These are phyloP conservation scores for Amphirosellinia nigrospora DNA, from an alignment of 495 filamentous ascomycete genomes.

Conservation along the genomic window DNA sequence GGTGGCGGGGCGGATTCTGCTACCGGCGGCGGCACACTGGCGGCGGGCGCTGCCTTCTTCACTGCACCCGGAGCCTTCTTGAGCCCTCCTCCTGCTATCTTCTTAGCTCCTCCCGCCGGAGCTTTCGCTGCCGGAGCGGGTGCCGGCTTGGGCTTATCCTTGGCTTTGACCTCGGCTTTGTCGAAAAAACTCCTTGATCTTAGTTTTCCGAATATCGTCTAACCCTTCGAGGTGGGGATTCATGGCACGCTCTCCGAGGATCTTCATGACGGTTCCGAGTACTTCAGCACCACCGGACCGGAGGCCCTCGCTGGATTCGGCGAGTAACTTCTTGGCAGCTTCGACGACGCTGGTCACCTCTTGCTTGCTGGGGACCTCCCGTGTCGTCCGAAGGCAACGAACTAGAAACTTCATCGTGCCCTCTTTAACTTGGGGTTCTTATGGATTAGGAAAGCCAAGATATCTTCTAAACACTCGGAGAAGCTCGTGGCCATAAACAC, in stretches of 20 bases:
- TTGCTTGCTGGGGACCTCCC: conserved; percentile 79
- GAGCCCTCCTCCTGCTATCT: conserved; percentile 50
- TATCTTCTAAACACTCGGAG: conserved; percentile 87
- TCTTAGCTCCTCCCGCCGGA: conserved; percentile 60
- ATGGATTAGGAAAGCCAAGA: conserved; percentile 80
- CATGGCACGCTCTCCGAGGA: conserved; percentile 97
- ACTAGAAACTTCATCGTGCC: conserved; percentile 91
- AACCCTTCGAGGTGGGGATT: conserved; percentile 91
- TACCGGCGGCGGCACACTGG: conserved; percentile 52
- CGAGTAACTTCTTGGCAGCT: conserved; percentile 81
- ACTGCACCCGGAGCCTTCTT: conserved; percentile 48
- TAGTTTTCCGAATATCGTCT: conserved; percentile 94
- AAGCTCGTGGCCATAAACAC: conserved; percentile 81
- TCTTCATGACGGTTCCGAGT: conserved; percentile 96
- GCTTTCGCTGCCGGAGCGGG: conserved; percentile 68
- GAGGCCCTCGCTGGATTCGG: conserved; percentile 83
- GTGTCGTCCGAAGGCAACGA: conserved; percentile 82
- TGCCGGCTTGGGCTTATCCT: conserved; percentile 90
- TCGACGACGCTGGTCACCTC: conserved; percentile 88
- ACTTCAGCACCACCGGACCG: conserved; percentile 89
- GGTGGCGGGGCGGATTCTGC: conserved; percentile 56
- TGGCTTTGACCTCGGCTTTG: conserved; percentile 91
- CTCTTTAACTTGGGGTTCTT: conserved; percentile 97
- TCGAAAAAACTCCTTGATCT: conserved; percentile 95
- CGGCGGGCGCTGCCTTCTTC: conserved; percentile 55